Evolutionary conservation across 148 eudicot species (phyloP).

Genomic region (Rhododendron henanense): DNA sequence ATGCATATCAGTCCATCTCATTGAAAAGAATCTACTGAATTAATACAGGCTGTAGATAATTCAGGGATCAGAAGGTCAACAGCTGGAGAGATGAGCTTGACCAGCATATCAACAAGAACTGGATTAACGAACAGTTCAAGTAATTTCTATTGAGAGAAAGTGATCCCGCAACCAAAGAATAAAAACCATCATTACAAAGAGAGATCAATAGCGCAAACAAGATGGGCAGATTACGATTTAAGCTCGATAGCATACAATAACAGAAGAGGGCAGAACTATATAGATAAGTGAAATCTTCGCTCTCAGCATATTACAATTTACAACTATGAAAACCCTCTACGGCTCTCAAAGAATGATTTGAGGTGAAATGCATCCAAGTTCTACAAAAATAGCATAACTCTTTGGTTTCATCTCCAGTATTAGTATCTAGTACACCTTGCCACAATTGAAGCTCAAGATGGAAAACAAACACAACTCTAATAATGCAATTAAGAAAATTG

Average conservation of each 20-base stretch:
- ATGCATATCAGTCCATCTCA: background rate
- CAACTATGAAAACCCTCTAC: background rate
- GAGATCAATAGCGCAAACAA: background rate
- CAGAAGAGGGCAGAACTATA: background rate
- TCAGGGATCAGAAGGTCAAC: background rate
- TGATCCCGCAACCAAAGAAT: background rate
- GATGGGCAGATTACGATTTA: background rate
- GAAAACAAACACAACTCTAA: background rate
- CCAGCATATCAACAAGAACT: background rate
- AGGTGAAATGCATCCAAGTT: conserved; percentile 3
- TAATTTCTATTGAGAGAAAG: background rate
- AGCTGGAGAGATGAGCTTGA: background rate
- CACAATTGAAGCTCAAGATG: background rate
- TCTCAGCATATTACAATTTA: background rate
- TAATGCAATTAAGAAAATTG: background rate
- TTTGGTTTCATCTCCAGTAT: background rate
- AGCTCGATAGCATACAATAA: background rate
- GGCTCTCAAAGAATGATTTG: background rate
- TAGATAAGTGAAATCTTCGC: background rate
- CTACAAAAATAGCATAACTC: background rate
- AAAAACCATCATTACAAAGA: background rate
- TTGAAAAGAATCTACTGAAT: background rate
- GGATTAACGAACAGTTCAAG: background rate
- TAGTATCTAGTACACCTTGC: background rate
- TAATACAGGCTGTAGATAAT: background rate